Conservation (phyloP, 2,329 filamentous ascomycete species). For the Cladosporium sp. region DNA sequence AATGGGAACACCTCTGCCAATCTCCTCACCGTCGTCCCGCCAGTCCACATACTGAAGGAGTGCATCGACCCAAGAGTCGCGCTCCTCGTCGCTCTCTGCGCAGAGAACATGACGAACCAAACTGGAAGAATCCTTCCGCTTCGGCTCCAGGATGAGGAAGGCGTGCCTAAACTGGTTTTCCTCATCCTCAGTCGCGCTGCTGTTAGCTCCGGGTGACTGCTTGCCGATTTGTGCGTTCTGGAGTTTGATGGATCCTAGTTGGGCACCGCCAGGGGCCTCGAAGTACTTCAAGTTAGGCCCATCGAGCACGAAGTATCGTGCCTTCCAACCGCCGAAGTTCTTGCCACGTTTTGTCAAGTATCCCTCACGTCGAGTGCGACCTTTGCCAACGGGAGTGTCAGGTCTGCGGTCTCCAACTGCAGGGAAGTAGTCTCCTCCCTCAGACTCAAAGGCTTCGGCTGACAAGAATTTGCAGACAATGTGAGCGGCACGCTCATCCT, state of each 20-base stretch:
- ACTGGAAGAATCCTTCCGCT: conserved; percentile 86
- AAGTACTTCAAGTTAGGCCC: conserved; percentile 78
- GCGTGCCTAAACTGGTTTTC: conserved; percentile 96
- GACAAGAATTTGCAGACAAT: conserved; percentile 85
- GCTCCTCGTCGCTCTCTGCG: conserved; percentile 86
- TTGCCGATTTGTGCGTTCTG: conserved; percentile 89
- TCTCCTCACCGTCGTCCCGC: conserved; percentile 51
- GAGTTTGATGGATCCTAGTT: conserved; percentile 89
- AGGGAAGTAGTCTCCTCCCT: conserved; percentile 42
- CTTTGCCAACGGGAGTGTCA: conserved; percentile 48
- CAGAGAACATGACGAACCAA: conserved; percentile 91
- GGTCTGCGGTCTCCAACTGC: conserved; percentile 27
- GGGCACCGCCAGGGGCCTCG: conserved; percentile 81
- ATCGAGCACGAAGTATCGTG: conserved; percentile 64
- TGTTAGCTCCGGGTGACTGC: conserved; percentile 59
- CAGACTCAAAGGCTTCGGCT: conserved; percentile 53
- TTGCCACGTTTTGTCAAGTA: conserved; percentile 96
- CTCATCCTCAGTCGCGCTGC: conserved; percentile 64
- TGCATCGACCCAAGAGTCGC: conserved; percentile 89
- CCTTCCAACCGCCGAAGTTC: conserved; percentile 99
- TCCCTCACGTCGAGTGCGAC: conserved; percentile 69
- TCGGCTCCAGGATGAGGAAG: conserved; percentile 89
- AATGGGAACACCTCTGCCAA: conserved; percentile 11
- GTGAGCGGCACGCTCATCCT: conserved; percentile 69
- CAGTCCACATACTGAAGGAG: conserved; percentile 84